Conservation (phyloP, 306 rosid genomes). For the Cajanus cajan region DNA sequence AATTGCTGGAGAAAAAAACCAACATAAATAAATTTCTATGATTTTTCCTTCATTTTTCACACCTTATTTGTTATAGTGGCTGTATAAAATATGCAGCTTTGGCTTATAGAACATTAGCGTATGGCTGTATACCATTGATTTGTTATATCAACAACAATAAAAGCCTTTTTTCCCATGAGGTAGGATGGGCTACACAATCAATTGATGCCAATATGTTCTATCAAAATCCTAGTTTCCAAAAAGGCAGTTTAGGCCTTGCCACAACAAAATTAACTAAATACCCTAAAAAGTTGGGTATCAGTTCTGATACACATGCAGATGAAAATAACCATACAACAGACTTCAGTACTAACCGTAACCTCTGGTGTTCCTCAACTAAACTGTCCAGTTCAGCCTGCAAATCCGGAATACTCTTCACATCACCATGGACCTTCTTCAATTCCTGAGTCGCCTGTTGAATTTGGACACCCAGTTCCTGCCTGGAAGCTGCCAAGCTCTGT, state of each 20-base stretch:
- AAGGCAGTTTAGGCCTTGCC: background rate
- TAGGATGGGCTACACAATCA: background rate
- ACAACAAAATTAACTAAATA: background rate
- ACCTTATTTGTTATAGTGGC: background rate
- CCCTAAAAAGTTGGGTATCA: background rate
- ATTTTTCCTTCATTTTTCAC: background rate
- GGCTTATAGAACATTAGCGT: background rate
- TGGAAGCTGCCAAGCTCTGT: slow-evolving; percentile 51
- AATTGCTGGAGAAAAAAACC: background rate
- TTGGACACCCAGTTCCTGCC: slow-evolving; percentile 57
- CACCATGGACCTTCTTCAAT: slow-evolving; percentile 52
- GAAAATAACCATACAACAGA: slow-evolving; percentile 8
- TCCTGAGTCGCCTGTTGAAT: slow-evolving; percentile 57
- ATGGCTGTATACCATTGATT: background rate
- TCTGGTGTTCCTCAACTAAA: slow-evolving; percentile 64
- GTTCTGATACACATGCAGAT: slow-evolving; percentile 18
- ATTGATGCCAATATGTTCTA: background rate
- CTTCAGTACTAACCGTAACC: slow-evolving; percentile 59
- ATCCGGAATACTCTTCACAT: slow-evolving; percentile 55
- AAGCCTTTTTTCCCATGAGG: background rate
- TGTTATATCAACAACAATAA: background rate
- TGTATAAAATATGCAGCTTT: background rate
- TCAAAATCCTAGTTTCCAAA: background rate
- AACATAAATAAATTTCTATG: background rate
- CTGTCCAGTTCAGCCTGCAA: slow-evolving; percentile 62